Base-by-base conservation (phyloP, 108 stramenopile species). In the Nitzschia sp. region DNA sequence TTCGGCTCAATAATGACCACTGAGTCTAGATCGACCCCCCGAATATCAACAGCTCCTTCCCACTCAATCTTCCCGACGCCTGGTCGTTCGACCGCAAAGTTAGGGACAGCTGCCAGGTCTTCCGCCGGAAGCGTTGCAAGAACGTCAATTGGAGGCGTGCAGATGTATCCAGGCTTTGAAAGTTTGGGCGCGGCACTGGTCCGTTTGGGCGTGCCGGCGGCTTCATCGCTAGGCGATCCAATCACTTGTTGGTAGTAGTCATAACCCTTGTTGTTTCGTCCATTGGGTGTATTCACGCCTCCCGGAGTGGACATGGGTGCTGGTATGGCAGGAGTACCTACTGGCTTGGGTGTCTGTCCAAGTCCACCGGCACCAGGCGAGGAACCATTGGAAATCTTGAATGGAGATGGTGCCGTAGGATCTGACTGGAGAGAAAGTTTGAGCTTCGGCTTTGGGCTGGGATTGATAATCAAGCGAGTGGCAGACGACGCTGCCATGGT, bases 1-100 rank as follows among this genome's bases (percentile, higher is more conserved):
- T 82, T 85, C n/a, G 63, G 71, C 35, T 91, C 91, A 66, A 98
- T 98, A 42, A 61, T 38, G 29, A 97, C 89, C 49, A 85, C 75
- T 45, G 46, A 46, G 71, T 97, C 96, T 19, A 98, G 64, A 66
- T 97, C 82, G 21, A 89, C 76, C 24, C 78, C 85, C 11, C 96
- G 87, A 26, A 98, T 90, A 80, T 98, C 97, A 2, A 96, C 95
- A 36, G 85, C 85, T 32, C 95, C 97, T 62, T 91, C 83, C 97
- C 97, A 98, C 66, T 91, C 91, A 46, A 98, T 85, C 57, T 79
- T 87, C 31, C 95, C 97, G 51, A 85, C 80, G 33, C 88, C 85
- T 30, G 77, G 59, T 59, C 95, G 68, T 30, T 76, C 68, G 0
- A 98, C 81, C 29, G 77, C 78, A 69, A 98, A 98, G 42, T 79